Base-by-base conservation (phyloP, 768 basidiomycete genomes). In the Rhizopogon rudus region DNA sequence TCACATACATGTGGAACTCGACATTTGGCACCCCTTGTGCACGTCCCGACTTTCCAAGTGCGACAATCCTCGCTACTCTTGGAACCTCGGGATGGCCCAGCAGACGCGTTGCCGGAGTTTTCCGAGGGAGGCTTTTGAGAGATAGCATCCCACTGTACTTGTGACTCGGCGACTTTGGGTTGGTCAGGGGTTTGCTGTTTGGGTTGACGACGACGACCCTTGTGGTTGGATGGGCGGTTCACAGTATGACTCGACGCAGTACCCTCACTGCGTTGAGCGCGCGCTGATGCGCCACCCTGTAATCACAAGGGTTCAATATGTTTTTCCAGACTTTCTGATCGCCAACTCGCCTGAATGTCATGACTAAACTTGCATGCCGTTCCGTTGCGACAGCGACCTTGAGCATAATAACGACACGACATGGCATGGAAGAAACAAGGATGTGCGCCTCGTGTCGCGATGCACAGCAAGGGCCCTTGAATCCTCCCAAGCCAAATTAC, bases 21-120 rank as follows among this genome's bases (percentile, higher is more conserved):
- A 53, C 76, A 76, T 45, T 65, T 66, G 7, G 64, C 53, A 16
- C 74, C 75, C 56, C 61, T 70, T 52, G 61, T 54, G 61, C 77
- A 77, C 7, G 63, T 65, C 42, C 76, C 75, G 51, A 64, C 65
- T 46, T 65, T 74, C 76, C 74, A 74, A 50, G 66, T 61, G 37
- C 56, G 62, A 59, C 68, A 70, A 46, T 12, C 53, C 13, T 59
- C 58, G 42, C 55, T 57, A 48, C 52, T 57, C 56, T 67, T 68
- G 59, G 62, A 42, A 33, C 44, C 3, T 42, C 45, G 28, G 44
- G 39, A 41, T 49, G 51, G n/a, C 17, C 28, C 45, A 57, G 54
- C 59, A 58, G 62, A 61, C 54, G 53, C 3, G 14, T 52, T 50
- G 5, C 49, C 48, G 14, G 56, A 39, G 41, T n/a, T 20, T 7